Percentiles rank a stretch among this genome's conserved stretches.
Conservation (phyloP, 345 rosid genomes). For the Clausena lansium region DNA sequence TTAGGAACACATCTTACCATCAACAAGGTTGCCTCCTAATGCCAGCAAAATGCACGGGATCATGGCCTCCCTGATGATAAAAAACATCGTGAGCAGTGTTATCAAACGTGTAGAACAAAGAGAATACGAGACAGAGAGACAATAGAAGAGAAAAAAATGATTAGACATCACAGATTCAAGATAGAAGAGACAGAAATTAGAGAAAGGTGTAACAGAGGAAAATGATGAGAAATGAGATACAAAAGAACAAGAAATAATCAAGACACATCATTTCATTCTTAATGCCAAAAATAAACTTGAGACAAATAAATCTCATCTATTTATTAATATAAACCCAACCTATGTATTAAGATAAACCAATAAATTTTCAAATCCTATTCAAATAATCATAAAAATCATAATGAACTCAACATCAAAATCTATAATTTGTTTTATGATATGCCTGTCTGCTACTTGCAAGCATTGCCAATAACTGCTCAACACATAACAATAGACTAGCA, state of each 20-base stretch:
- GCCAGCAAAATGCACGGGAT: slow-evolving; percentile 94
- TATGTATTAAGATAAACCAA: neutral
- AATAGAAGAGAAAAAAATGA: neutral
- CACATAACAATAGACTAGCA: neutral
- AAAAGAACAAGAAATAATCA: neutral
- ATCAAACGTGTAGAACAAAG: neutral
- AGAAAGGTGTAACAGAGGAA: neutral
- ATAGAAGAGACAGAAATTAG: neutral
- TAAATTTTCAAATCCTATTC: neutral
- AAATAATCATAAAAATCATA: neutral
- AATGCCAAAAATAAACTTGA: neutral
- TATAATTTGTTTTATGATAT: no score
- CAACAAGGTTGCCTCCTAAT: slow-evolving; percentile 93
- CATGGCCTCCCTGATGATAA: slow-evolving; percentile 82
- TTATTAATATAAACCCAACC: neutral
- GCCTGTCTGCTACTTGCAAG: neutral
- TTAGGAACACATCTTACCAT: slow-evolving; percentile 46
- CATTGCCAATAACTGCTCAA: neutral
- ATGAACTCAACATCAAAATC: neutral
- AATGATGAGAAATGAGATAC: neutral
- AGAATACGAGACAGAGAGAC: neutral
- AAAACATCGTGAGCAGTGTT: slow-evolving; percentile 2
- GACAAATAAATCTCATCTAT: neutral
- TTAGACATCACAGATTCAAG: neutral
- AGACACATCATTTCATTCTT: neutral